phyloP scores from a whole-genome alignment of 345 rosid genomes.

The Eucalyptus camaldulensis region DNA sequence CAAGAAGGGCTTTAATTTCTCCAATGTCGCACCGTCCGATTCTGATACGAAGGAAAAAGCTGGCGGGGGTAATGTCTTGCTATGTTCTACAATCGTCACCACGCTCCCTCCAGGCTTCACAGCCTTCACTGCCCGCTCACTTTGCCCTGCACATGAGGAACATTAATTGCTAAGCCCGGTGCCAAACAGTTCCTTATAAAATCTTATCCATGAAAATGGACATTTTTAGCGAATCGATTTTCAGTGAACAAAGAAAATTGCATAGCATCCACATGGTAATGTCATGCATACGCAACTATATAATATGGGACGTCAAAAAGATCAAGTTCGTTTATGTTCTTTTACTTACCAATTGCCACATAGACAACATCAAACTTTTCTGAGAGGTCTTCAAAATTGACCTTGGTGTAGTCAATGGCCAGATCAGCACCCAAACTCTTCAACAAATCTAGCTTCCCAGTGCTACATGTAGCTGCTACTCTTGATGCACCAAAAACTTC shows the following conservation, averaged over 20 bases:
- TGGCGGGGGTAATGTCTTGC: conserved; percentile 59
- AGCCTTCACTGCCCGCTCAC: conserved; percentile 70
- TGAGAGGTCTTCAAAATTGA: conserved; percentile 59
- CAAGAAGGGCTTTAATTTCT: conserved; percentile 66
- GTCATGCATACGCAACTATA: background rate
- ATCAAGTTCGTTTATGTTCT: background rate
- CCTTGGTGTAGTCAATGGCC: conserved; percentile 79
- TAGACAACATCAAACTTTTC: conserved; percentile 72
- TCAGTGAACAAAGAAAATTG: background rate
- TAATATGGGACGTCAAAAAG: background rate
- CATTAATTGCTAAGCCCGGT: background rate
- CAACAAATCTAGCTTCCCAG: conserved; percentile 53
- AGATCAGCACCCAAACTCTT: conserved; percentile 75
- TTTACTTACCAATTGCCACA: conserved; percentile 57
- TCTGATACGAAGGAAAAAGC: conserved; percentile 68
- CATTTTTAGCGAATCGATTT: background rate
- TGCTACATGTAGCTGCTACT: conserved; percentile 75
- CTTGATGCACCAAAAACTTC: conserved; percentile 65
- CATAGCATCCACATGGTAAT: background rate
- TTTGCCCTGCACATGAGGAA: conserved; percentile 31
- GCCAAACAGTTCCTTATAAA: background rate
- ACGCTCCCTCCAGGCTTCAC: conserved; percentile 79
- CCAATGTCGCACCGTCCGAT: conserved; percentile 49
- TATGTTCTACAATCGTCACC: conserved; percentile 36
- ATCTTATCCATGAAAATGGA: background rate